Conservation (phyloP, 345 rosid species). For the Eucalyptus sideroxylon region DNA sequence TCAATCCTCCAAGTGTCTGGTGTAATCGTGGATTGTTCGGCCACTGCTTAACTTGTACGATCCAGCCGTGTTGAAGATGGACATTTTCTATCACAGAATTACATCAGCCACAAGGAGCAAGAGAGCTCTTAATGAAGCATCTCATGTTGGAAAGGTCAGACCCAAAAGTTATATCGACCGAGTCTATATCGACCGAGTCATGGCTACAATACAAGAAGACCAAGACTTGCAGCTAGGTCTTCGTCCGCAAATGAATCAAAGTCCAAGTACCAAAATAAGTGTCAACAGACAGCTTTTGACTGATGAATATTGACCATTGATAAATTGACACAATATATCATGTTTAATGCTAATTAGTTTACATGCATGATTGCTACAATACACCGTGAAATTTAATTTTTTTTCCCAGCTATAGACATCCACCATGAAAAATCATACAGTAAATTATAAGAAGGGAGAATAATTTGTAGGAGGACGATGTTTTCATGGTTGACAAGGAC, state of each 20-base stretch:
- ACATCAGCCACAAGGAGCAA: neutral
- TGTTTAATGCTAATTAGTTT: neutral
- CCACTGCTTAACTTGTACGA: constrained; percentile 51
- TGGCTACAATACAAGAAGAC: neutral
- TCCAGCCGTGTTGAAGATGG: constrained; percentile 51
- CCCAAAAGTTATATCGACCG: neutral
- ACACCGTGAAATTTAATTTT: neutral
- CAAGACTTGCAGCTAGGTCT: neutral
- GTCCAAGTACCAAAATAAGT: too few species aligned
- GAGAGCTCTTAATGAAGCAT: neutral
- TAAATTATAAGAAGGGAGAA: too few species aligned
- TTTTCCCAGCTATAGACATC: neutral
- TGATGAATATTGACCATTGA: too few species aligned
- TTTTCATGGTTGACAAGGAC: neutral
- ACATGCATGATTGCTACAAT: neutral
- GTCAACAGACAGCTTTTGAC: too few species aligned
- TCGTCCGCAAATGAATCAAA: neutral
- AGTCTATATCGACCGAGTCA: neutral
- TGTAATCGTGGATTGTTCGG: constrained; percentile 39
- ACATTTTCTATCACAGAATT: constrained; percentile 6
- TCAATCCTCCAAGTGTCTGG: constrained; percentile 41
- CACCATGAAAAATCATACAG: neutral
- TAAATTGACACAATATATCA: too few species aligned
- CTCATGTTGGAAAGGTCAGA: neutral
- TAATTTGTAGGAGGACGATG: too few species aligned